Percentiles rank a stretch among this genome's conserved stretches.
Evolutionary conservation across 768 basidiomycete genomes (phyloP).

Genomic region (Rhodotorula sphaerocarpa): DNA sequence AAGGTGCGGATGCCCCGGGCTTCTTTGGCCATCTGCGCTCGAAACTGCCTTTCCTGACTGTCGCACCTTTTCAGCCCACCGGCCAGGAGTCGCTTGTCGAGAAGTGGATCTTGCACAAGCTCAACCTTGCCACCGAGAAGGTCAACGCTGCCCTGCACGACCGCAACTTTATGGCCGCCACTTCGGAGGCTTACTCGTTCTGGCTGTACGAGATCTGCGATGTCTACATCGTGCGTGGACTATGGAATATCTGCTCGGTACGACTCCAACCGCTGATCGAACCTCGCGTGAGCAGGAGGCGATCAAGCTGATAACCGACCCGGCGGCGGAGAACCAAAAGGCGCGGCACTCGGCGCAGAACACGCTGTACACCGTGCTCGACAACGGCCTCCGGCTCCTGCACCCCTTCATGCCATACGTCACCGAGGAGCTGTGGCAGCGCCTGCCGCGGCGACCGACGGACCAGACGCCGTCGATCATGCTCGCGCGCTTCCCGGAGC

Average conservation of each 20-base stretch:
- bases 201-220: conserved; percentile 99
- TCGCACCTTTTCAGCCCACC: conserved; percentile 54
- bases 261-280: not conserved
- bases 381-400: conserved; percentile 75
- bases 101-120: conserved; percentile 88
- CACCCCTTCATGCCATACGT: conserved; percentile 99
- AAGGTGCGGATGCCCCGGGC: conserved; percentile 50
- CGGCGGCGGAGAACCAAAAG: conserved; percentile 50
- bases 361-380: conserved; percentile 89
- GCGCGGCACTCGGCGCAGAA: conserved; percentile 79
- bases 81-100: conserved; percentile 87
- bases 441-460: conserved; percentile 73
- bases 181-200: conserved; percentile 75
- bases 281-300: conserved; percentile 56
- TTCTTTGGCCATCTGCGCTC: not conserved
- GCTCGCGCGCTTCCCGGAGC: conserved; percentile 71
- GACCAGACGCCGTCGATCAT: conserved; percentile 81
- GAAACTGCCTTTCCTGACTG: not conserved
- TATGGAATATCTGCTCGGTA: conserved; percentile 46
- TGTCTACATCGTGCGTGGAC: conserved; percentile 61
- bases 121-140: conserved; percentile 69
- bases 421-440: conserved; percentile 97
- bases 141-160: conserved; percentile 65
- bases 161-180: conserved; percentile 89
- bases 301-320: conserved; percentile 95